These are phyloP conservation scores for Gyrodon lividus DNA, from an alignment of 768 basidiomycete species.

Conservation along the genomic window DNA sequence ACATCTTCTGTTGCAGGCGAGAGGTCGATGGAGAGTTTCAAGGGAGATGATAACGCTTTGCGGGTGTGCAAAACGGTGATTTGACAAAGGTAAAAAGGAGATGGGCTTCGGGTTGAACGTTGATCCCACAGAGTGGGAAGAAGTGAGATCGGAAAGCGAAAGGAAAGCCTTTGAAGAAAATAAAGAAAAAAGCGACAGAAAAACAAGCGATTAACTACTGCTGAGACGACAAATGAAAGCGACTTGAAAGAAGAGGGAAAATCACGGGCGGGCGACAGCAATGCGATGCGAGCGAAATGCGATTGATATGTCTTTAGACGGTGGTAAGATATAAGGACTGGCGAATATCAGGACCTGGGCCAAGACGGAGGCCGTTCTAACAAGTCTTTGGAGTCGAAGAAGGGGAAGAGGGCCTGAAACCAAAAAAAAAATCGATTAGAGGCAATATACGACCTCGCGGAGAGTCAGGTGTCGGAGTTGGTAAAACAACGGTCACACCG, in stretches of 20 bases:
- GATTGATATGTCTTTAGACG: constrained; percentile 30
- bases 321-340: constrained; percentile 30
- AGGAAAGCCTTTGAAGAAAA: constrained; percentile 21
- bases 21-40: constrained; percentile 5
- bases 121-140: constrained; percentile 20
- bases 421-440: constrained; percentile 26
- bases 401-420: constrained; percentile 23
- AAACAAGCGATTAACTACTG: constrained; percentile 28
- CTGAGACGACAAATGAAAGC: constrained; percentile 28
- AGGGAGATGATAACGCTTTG: background rate
- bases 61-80: background rate
- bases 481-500: constrained; percentile 18
- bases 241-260: constrained; percentile 16
- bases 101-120: constrained; percentile 23
- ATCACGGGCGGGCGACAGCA: constrained; percentile 29
- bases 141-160: constrained; percentile 31
- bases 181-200: constrained; percentile 24
- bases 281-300: constrained; percentile 33
- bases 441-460: constrained; percentile 30
- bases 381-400: constrained; percentile 5
- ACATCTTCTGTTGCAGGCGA: constrained; percentile 34
- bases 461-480: constrained; percentile 33
- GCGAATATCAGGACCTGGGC: background rate
- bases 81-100: constrained; percentile 1
- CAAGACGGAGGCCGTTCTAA: constrained; percentile 1